A percentile compares a stretch with the other conserved stretches of the same genome.
Conservation (phyloP, 768 basidiomycete species). For the Lactarius vividus region DNA sequence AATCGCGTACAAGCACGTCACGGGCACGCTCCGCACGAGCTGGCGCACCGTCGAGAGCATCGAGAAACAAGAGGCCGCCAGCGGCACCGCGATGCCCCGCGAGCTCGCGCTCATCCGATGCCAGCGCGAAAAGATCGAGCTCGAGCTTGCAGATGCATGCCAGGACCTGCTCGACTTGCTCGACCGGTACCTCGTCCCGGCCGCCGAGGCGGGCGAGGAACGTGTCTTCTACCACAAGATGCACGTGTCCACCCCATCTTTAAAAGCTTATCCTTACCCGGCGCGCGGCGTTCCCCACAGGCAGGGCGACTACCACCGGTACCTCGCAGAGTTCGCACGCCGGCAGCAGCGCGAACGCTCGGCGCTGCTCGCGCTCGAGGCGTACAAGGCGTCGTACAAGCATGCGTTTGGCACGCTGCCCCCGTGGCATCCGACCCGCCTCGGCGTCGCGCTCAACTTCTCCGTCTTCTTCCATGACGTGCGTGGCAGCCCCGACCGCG, state of each 20-base stretch:
- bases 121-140: slow-evolving; percentile 74
- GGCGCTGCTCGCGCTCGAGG: slow-evolving; percentile 74
- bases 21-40: slow-evolving; percentile 76
- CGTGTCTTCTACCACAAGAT: slow-evolving; percentile 91
- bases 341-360: slow-evolving; percentile 65
- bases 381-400: slow-evolving; percentile 83
- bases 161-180: slow-evolving; percentile 74
- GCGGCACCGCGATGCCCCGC: slow-evolving; percentile 44
- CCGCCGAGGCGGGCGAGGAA: slow-evolving; percentile 73
- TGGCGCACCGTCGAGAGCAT: slow-evolving; percentile 80
- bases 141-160: slow-evolving; percentile 72
- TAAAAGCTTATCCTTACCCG: slow-evolving; percentile 12
- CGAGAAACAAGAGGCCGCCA: slow-evolving; percentile 59
- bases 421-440: slow-evolving; percentile 78
- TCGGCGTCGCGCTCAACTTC: slow-evolving; percentile 89
- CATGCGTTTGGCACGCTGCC: slow-evolving; percentile 74
- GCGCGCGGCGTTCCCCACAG: slow-evolving; percentile 36
- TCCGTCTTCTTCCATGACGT: slow-evolving; percentile 94
- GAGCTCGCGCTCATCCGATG: slow-evolving; percentile 66
- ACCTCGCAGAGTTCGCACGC: slow-evolving; percentile 82
- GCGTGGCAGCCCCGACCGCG: slow-evolving; percentile 77
- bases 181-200: slow-evolving; percentile 54
- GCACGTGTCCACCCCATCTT: slow-evolving; percentile 40
- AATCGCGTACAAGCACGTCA: slow-evolving; percentile 88
- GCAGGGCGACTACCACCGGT: slow-evolving; percentile 90